These are phyloP conservation scores for Dalbergia cultrata DNA, from an alignment of 306 rosid genomes.

Conservation along the genomic window DNA sequence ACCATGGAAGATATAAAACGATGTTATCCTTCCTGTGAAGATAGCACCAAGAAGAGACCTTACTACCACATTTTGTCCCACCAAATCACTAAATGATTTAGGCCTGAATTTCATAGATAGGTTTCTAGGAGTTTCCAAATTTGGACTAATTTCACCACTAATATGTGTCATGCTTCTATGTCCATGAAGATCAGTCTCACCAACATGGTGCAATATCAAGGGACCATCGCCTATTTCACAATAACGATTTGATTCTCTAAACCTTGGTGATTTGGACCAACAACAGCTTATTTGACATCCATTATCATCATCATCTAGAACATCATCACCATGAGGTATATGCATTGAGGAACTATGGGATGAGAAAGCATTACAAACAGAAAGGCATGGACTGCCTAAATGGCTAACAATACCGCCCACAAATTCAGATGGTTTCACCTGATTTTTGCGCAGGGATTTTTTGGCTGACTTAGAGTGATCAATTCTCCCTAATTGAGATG, in stretches of 20 bases:
- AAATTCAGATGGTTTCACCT: conserved; percentile 45
- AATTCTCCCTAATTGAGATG: conserved; percentile 52
- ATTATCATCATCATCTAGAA: conserved; percentile 50
- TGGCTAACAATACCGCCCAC: conserved; percentile 50
- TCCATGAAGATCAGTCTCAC: conserved; percentile 50
- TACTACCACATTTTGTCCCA: conserved; percentile 80
- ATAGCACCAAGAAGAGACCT: conserved; percentile 86
- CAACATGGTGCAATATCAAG: conserved; percentile 53
- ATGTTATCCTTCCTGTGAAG: conserved; percentile 66
- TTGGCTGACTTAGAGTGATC: conserved; percentile 43
- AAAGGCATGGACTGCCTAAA: conserved; percentile 64
- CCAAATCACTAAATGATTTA: conserved; percentile 75
- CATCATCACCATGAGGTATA: conserved; percentile 57
- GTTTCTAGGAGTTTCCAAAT: conserved; percentile 69
- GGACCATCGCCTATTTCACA: conserved; percentile 63
- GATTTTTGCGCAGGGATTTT: conserved; percentile 44
- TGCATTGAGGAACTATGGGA: conserved; percentile 35
- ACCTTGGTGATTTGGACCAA: conserved; percentile 81
- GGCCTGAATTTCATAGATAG: conserved; percentile 81
- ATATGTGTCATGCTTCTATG: conserved; percentile 50
- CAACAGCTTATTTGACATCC: conserved; percentile 73
- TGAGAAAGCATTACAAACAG: conserved; percentile 54
- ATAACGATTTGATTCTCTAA: conserved; percentile 55
- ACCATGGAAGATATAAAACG: conserved; percentile 86
- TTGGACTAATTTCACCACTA: conserved; percentile 54